A percentile compares a stretch with the other conserved stretches of the same genome.
These are phyloP conservation scores for Phascolomyces articulosus DNA, from an alignment of 371 early-diverging fungal species.

Conservation along the genomic window DNA sequence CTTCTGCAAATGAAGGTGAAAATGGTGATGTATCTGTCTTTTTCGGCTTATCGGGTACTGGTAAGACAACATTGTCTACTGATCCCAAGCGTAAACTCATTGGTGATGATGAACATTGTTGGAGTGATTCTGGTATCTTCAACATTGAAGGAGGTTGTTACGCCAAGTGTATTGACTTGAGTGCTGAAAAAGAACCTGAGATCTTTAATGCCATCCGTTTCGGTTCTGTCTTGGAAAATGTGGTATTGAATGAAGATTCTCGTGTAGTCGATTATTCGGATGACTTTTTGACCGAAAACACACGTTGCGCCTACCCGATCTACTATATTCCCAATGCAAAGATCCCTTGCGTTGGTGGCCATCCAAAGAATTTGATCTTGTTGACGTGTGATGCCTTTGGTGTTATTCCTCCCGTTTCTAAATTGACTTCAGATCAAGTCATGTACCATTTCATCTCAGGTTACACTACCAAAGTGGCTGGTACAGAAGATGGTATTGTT, in stretches of 20 bases:
- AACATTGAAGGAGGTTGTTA: slow-evolving; percentile 99
- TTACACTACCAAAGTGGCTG: slow-evolving; percentile 93
- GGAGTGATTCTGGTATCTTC: slow-evolving; percentile 95
- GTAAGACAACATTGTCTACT: slow-evolving; percentile 97
- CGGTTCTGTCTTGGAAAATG: slow-evolving; percentile 96
- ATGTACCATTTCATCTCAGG: slow-evolving; percentile 98
- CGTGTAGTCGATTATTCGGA: slow-evolving; percentile 90
- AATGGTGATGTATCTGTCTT: slow-evolving; percentile 94
- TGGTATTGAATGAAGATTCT: slow-evolving; percentile 81
- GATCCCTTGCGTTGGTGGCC: slow-evolving; percentile 91
- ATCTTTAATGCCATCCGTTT: slow-evolving; percentile 95
- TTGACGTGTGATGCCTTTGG: slow-evolving; percentile 98
- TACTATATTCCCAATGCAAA: slow-evolving; percentile 96
- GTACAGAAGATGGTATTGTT: slow-evolving; percentile 96
- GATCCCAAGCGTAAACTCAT: slow-evolving; percentile 93
- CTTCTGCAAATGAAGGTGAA: slow-evolving; percentile 94
- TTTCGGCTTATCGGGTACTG: slow-evolving; percentile 98
- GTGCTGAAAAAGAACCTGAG: slow-evolving; percentile 97
- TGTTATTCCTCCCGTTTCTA: slow-evolving; percentile 94
- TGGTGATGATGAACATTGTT: slow-evolving; percentile 99
- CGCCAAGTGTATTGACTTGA: slow-evolving; percentile 95
- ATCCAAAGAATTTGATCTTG: slow-evolving; percentile 96
- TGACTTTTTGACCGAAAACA: slow-evolving; percentile 91
- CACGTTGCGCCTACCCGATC: slow-evolving; percentile 97
- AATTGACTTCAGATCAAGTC: slow-evolving; percentile 88